Evolutionary conservation across 805 yeast genomes (phyloP).

Genomic region (Monosporozyma aquatica): DNA sequence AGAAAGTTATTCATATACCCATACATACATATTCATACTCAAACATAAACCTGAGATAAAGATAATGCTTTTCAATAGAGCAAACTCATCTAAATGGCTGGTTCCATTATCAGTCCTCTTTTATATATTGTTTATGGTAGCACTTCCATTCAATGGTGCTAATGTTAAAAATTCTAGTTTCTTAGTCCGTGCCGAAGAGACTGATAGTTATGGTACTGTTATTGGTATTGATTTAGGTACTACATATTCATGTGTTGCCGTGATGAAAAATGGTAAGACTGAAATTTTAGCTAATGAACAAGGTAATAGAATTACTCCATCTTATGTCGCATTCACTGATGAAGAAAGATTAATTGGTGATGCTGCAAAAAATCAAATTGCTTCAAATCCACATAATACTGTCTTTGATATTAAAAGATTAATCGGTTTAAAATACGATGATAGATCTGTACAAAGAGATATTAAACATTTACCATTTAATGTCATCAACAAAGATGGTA

Average conservation of each 20-base stretch:
- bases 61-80: constrained; percentile 4
- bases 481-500: constrained; percentile 60
- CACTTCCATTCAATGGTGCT: constrained; percentile 19
- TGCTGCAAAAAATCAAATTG: constrained; percentile 94
- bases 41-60: background rate
- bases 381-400: constrained; percentile 78
- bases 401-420: constrained; percentile 86
- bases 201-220: constrained; percentile 52
- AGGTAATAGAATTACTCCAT: constrained; percentile 95
- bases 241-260: constrained; percentile 95
- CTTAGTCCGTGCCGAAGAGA: constrained; percentile 32
- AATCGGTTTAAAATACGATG: constrained; percentile 75
- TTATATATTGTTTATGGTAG: constrained; percentile 25
- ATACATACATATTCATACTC: constrained; percentile 1
- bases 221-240: constrained; percentile 97
- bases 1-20: background rate
- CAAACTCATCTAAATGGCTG: constrained; percentile 32
- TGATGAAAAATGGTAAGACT: constrained; percentile 73
- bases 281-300: constrained; percentile 93
- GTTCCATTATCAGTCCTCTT: constrained; percentile 36
- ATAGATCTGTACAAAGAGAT: constrained; percentile 71
- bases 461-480: constrained; percentile 74
- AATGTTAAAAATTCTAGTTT: constrained; percentile 5
- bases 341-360: constrained; percentile 92
- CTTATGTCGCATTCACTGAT: constrained; percentile 86